Conservation (phyloP, 257 asterid genomes). For the Mitragyna speciosa region DNA sequence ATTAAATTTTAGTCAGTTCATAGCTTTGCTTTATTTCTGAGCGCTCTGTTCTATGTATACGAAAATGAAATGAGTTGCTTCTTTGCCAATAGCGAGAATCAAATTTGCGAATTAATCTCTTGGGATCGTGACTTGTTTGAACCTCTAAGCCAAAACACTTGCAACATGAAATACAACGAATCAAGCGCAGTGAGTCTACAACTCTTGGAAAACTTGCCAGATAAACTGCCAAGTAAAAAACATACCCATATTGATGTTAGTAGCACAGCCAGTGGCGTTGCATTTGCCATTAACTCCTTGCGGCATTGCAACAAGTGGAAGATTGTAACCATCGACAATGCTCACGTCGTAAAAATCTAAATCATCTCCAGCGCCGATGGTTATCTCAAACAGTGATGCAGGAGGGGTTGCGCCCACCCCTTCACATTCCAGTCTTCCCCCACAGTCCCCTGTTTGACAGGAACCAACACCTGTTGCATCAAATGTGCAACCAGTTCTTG, state of each 20-base stretch:
- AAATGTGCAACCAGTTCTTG: constrained; percentile 76
- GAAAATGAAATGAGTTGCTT: too few species aligned
- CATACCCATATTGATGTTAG: constrained; percentile 70
- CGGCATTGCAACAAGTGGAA: constrained; percentile 62
- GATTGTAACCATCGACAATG: constrained; percentile 75
- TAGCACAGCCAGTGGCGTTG: constrained; percentile 69
- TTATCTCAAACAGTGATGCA: constrained; percentile 76
- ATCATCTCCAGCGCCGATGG: constrained; percentile 60
- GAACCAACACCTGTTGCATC: constrained; percentile 60
- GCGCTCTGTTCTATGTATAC: too few species aligned
- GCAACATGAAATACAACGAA: neutral
- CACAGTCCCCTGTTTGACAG: constrained; percentile 82
- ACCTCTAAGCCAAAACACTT: neutral
- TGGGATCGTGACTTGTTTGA: neutral
- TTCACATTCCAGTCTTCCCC: constrained; percentile 67
- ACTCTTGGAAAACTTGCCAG: neutral
- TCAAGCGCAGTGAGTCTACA: neutral
- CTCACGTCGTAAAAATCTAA: constrained; percentile 78
- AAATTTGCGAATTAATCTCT: neutral
- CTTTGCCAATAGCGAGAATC: neutral
- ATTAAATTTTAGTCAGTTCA: neutral
- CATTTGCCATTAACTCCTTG: constrained; percentile 51
- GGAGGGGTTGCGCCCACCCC: constrained; percentile 83
- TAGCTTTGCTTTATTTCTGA: too few species aligned
- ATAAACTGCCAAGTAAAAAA: neutral